A percentile compares a stretch with the other conserved stretches of the same genome.
phyloP scores from a whole-genome alignment of 345 rosid species.

The Rubroshorea leprosula region DNA sequence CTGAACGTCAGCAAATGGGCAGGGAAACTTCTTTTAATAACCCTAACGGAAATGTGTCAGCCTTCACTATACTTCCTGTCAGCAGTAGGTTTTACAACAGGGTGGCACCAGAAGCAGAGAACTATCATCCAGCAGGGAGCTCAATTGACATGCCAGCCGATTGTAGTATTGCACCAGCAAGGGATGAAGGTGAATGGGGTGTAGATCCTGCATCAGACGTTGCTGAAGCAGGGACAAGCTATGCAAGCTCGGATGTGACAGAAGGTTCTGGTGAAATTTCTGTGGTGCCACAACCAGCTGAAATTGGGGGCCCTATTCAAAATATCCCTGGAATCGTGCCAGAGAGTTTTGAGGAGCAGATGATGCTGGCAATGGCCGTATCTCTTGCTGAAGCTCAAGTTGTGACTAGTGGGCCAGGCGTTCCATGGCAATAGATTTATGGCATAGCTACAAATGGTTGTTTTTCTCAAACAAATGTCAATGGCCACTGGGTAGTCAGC shows the following conservation, averaged over 20 bases:
- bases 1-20: slow-evolving; percentile 72
- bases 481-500: slow-evolving; percentile 17
- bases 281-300: slow-evolving; percentile 33
- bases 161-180: slow-evolving; percentile 22
- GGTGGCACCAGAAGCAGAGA: slow-evolving; percentile 36
- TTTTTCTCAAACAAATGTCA: slow-evolving; percentile 15
- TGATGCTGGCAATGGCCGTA: slow-evolving; percentile 94
- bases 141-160: slow-evolving; percentile 25
- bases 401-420: slow-evolving; percentile 40
- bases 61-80: slow-evolving; percentile 42
- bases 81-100: slow-evolving; percentile 43
- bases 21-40: slow-evolving; percentile 51
- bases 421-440: slow-evolving; percentile 59
- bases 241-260: slow-evolving; percentile 52
- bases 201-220: slow-evolving; percentile 46
- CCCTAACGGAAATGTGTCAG: slow-evolving; percentile 34
- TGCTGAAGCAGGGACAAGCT: slow-evolving; percentile 71
- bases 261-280: slow-evolving; percentile 40
- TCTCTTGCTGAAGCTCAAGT: slow-evolving; percentile 86
- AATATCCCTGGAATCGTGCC: slow-evolving; percentile 47
- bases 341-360: slow-evolving; percentile 91
- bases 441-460: slow-evolving; percentile 8
- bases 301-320: slow-evolving; percentile 27
- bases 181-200: slow-evolving; percentile 50
- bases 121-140: slow-evolving; percentile 31